These are phyloP conservation scores for Fusarium scirpi DNA, from an alignment of 2,329 filamentous ascomycete genomes.

Conservation along the genomic window DNA sequence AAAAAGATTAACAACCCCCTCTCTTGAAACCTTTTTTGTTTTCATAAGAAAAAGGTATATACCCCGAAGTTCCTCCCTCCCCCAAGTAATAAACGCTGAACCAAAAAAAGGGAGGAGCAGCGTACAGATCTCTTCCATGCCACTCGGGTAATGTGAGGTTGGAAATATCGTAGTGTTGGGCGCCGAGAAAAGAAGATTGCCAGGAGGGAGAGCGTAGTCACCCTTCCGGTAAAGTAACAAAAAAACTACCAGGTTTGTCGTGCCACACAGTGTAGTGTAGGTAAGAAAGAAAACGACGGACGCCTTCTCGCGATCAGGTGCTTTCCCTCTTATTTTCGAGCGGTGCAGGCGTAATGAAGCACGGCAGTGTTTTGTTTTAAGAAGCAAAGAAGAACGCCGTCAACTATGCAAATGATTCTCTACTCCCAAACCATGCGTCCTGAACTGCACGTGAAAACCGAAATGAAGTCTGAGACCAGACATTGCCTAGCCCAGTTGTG, in stretches of 20 bases:
- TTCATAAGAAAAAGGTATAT: constrained; percentile 31
- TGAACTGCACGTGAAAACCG: constrained; percentile 37
- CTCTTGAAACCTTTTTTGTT: constrained; percentile 36
- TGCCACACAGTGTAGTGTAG: constrained; percentile 32
- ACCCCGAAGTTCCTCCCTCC: constrained; percentile 13
- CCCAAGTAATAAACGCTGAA: constrained; percentile 31
- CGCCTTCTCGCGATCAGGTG: constrained; percentile 25
- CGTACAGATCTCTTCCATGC: constrained; percentile 24
- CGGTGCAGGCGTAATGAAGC: constrained; percentile 14
- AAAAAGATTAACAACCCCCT: constrained; percentile 27
- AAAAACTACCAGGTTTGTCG: constrained; percentile 42
- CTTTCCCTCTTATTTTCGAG: constrained; percentile 36
- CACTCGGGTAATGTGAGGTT: constrained; percentile 21
- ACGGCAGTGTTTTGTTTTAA: constrained; percentile 24
- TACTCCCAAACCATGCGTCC: constrained; percentile 50
- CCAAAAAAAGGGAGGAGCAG: constrained; percentile 30
- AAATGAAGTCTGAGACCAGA: constrained; percentile 34
- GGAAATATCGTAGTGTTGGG: constrained; percentile 27
- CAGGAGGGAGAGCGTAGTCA: constrained; percentile 10
- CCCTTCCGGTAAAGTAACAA: constrained; percentile 9
- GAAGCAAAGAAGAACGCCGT: constrained; percentile 52
- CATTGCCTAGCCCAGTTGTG: constrained; percentile 33
- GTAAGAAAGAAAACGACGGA: constrained; percentile 23
- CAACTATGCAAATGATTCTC: constrained; percentile 55
- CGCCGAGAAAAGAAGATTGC: constrained; percentile 22